Conservation (phyloP, 2,329 filamentous ascomycete genomes). For the Claviceps sp. region DNA sequence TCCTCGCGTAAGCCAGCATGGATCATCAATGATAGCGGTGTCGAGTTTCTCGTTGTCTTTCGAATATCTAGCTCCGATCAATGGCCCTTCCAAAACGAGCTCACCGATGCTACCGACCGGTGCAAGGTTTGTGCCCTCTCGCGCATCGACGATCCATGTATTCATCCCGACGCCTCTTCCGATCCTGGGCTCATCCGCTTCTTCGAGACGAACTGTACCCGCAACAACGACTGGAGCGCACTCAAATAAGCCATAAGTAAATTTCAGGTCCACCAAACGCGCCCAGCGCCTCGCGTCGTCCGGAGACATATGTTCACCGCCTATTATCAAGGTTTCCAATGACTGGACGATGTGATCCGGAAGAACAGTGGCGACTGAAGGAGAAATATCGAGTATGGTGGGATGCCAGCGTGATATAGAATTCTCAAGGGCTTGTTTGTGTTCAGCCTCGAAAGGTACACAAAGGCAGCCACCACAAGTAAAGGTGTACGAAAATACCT, state of each 20-base stretch:
- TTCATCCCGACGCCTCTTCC: conserved; percentile 4
- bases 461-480: conserved; percentile 1
- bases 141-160: conserved; percentile 12
- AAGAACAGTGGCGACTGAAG: neutral
- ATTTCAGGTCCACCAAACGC: neutral
- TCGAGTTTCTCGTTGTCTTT: conserved; percentile 6
- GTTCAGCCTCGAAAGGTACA: neutral
- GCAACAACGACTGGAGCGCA: neutral
- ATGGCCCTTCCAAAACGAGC: conserved; percentile 14
- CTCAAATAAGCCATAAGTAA: neutral
- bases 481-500: neutral
- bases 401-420: neutral
- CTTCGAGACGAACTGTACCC: neutral
- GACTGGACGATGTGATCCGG: neutral
- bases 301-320: neutral
- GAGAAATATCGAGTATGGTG: conserved; percentile 1
- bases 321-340: neutral
- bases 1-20: conserved; percentile 5
- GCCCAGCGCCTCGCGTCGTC: neutral
- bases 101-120: conserved; percentile 14
- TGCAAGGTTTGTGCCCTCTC: conserved; percentile 8
- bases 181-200: conserved; percentile 4
- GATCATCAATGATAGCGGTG: conserved; percentile 5
- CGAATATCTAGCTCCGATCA: conserved; percentile 13
- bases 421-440: neutral